Evolutionary conservation across 208 protist species (phyloP).

Genomic region (Balamuthia mandrillaris): DNA sequence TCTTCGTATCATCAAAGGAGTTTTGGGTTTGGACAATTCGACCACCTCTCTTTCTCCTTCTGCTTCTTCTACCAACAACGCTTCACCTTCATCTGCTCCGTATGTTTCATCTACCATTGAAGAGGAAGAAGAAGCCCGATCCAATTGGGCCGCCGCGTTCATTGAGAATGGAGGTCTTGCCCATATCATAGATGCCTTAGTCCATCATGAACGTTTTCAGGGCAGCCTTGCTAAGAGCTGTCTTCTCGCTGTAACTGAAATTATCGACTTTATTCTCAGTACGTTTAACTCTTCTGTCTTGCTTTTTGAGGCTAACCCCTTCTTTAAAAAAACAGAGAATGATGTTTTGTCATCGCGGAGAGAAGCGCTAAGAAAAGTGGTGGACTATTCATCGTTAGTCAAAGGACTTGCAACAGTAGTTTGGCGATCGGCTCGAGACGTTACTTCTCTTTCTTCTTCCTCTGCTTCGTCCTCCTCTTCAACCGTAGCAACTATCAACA

Average conservation of each 20-base stretch:
- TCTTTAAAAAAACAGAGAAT: not conserved
- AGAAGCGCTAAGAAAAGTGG: no score
- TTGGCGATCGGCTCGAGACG: not conserved
- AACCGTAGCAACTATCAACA: no score
- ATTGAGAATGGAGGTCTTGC: not conserved
- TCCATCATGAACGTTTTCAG: not conserved
- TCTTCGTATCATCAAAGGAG: constrained; percentile 37
- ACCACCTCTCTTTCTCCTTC: no score
- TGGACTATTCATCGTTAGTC: not conserved
- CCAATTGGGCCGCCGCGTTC: constrained; percentile 37
- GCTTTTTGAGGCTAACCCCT: not conserved
- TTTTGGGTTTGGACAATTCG: not conserved
- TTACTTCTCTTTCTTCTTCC: no score
- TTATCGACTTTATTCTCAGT: not conserved
- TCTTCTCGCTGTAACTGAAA: not conserved
- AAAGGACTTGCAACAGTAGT: not conserved
- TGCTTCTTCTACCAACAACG: no score
- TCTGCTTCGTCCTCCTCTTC: no score
- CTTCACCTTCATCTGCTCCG: no score
- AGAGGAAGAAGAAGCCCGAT: no score
- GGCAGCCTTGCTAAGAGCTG: constrained; percentile 4
- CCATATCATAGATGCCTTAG: constrained; percentile 38
- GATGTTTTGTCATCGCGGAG: not conserved
- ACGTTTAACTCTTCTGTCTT: not conserved
- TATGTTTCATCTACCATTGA: not conserved